A percentile compares a stretch with the other conserved stretches of the same genome.
phyloP scores from a whole-genome alignment of 306 rosid species.

The Spatholobus suberectus region DNA sequence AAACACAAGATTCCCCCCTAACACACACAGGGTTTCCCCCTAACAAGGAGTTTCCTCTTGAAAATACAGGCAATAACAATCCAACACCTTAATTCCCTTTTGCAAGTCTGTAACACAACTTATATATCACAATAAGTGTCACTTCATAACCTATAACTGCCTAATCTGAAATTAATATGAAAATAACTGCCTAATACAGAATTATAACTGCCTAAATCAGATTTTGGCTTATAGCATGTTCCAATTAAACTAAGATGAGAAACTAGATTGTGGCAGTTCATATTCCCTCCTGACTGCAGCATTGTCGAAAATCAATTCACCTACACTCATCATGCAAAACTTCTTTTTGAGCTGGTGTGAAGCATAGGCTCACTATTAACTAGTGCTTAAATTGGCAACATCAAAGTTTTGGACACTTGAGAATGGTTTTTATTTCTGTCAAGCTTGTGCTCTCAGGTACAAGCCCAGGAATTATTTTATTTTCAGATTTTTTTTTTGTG shows the following conservation, averaged over 20 bases:
- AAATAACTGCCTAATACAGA: background rate
- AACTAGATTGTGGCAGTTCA: slow-evolving; percentile 13
- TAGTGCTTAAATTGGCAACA: slow-evolving; percentile 9
- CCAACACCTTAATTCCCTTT: background rate
- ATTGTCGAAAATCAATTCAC: slow-evolving; percentile 22
- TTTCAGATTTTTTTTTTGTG: background rate
- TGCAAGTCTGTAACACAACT: background rate
- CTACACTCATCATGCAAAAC: background rate
- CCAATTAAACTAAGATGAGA: slow-evolving; percentile 7
- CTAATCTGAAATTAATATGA: too few relatives aligned
- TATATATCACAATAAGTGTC: background rate
- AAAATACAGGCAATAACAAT: background rate
- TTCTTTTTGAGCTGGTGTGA: slow-evolving; percentile 14
- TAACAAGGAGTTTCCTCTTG: background rate
- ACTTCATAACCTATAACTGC: background rate
- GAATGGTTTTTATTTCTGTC: slow-evolving; percentile 15
- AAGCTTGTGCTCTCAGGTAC: slow-evolving; percentile 21
- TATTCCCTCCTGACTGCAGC: slow-evolving; percentile 27
- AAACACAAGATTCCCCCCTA: background rate
- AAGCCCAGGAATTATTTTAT: slow-evolving; percentile 27
- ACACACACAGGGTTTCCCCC: background rate
- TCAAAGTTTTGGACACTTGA: slow-evolving; percentile 5
- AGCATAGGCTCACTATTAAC: background rate
- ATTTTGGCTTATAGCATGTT: background rate
- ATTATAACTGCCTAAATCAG: background rate